Evolutionary conservation across 2,329 filamentous ascomycete species (phyloP).

Genomic region (Diaporthe caulivora): DNA sequence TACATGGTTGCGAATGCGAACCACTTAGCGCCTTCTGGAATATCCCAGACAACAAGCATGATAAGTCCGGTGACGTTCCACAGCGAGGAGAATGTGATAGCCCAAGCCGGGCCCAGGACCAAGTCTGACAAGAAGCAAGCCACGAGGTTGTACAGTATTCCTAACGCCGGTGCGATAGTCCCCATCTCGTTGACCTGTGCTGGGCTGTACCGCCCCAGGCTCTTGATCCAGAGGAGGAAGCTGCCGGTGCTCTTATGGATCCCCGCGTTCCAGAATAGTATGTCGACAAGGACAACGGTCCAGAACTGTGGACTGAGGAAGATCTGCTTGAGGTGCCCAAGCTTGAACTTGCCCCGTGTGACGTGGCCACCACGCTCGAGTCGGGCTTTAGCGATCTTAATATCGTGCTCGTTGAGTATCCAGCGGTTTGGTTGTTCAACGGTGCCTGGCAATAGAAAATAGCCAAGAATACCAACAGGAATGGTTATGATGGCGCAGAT

Average conservation of each 20-base stretch:
- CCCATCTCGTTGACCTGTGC: conserved; percentile 64
- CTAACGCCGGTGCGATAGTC: conserved; percentile 64
- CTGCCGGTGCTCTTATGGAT: conserved; percentile 60
- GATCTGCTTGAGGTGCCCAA: conserved; percentile 50
- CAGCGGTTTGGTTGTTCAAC: conserved; percentile 62
- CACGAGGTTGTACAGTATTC: conserved; percentile 67
- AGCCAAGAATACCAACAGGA: conserved; percentile 63
- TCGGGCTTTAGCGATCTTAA: conserved; percentile 58
- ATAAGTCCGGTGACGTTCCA: conserved; percentile 66
- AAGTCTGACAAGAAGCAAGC: conserved; percentile 68
- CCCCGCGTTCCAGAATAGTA: conserved; percentile 69
- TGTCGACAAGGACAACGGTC: conserved; percentile 61
- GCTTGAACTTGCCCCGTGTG: conserved; percentile 51
- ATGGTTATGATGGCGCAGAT: conserved; percentile 67
- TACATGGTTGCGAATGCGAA: conserved; percentile 65
- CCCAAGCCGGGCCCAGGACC: conserved; percentile 64
- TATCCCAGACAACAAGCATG: conserved; percentile 68
- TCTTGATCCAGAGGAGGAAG: conserved; percentile 71
- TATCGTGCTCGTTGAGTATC: conserved; percentile 60
- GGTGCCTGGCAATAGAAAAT: conserved; percentile 64
- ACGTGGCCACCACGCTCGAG: conserved; percentile 58
- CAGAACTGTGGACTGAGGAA: conserved; percentile 61
- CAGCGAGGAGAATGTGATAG: conserved; percentile 62
- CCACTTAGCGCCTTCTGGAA: conserved; percentile 66
- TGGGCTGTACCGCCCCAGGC: conserved; percentile 60